Conservation (phyloP, 2,329 filamentous ascomycete genomes). For the Thielaviopsis ethacetica region DNA sequence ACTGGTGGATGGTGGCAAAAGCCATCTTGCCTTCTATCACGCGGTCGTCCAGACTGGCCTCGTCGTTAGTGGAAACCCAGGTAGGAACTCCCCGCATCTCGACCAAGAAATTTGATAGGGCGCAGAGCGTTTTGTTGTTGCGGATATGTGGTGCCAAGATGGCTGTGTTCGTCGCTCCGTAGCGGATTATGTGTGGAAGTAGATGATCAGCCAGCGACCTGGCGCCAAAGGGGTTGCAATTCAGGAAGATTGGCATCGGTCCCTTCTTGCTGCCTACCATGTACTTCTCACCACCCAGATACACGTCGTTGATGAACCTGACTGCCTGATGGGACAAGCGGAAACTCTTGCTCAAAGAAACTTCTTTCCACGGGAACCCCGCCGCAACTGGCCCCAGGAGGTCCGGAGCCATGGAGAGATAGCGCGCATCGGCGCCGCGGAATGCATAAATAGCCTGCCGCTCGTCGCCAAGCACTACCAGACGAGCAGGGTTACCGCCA, state of each 20-base stretch:
- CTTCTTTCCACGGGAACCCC: neutral
- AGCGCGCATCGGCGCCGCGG: conserved; percentile 17
- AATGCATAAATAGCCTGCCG: conserved; percentile 18
- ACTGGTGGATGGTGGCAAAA: conserved; percentile 19
- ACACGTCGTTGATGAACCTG: conserved; percentile 17
- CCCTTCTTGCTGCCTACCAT: conserved; percentile 18
- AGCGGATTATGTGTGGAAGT: conserved; percentile 13
- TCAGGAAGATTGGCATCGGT: conserved; percentile 17
- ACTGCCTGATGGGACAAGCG: conserved; percentile 15
- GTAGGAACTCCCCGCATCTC: conserved; percentile 15
- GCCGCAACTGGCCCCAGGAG: conserved; percentile 12
- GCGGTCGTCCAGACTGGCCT: conserved; percentile 15
- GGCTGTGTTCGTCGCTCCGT: conserved; percentile 13
- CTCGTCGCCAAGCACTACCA: conserved; percentile 19
- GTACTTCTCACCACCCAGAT: conserved; percentile 16
- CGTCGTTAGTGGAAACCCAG: conserved; percentile 15
- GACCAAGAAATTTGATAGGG: conserved; percentile 1
- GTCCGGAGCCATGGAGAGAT: conserved; percentile 15
- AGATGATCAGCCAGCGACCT: conserved; percentile 13
- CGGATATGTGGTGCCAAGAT: conserved; percentile 6
- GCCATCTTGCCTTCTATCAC: conserved; percentile 18
- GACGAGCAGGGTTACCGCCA: conserved; percentile 12
- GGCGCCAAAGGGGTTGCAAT: conserved; percentile 10
- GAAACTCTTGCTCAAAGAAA: conserved; percentile 16
- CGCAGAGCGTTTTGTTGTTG: neutral